Base-by-base conservation (phyloP, 148 eudicot genomes). In the Camellia japonica region DNA sequence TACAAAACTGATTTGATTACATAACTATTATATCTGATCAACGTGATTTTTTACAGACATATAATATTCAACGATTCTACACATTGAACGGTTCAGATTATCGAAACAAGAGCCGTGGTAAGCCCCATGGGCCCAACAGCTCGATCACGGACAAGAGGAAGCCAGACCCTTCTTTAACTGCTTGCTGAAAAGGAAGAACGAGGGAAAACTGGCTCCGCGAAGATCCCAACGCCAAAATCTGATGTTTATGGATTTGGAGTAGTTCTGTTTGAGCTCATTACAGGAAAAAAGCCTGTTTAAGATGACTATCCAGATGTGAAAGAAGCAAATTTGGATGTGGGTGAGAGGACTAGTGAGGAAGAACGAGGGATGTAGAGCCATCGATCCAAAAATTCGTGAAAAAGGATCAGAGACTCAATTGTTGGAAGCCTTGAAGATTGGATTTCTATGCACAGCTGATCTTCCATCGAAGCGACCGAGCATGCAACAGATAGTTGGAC, bases 201-300 rank as follows among this genome's bases (percentile, higher is more conserved):
- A 30, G 38, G 38, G 38, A 84, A 68, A 56, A 58, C 55, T 38
- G 52, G 74, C 71, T 85, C 89, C 23, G 85, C 86, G 9, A 78
- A 67, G 79, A 66, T 49, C 42, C 81, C 87, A 23, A 91, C 94
- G 0, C 83, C 93, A 38, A 93, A 89, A 73, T 86, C 84, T 7
- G 95, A 91, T 85, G 93, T 93, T 41, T 90, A 85, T 78, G 91
- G 91, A 76, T 93, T 86, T 56, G 93, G 97, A 74, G 90, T 93
- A 7, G 83, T 91, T 52, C 85, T 88, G 59, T 85, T 93, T 54
- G 97, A 91, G 87, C 83, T 91, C 54, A 82, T 91, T 44, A 91
- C 92, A 8, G 97, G 95, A 38, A 87, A 87, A 77, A 85, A 82
- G 83, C 90, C 89, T 0, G 81, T 87, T 44, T 87, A 82, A 52